Evolutionary conservation across 768 basidiomycete genomes (phyloP).

Genomic region (Mrakia gelida): DNA sequence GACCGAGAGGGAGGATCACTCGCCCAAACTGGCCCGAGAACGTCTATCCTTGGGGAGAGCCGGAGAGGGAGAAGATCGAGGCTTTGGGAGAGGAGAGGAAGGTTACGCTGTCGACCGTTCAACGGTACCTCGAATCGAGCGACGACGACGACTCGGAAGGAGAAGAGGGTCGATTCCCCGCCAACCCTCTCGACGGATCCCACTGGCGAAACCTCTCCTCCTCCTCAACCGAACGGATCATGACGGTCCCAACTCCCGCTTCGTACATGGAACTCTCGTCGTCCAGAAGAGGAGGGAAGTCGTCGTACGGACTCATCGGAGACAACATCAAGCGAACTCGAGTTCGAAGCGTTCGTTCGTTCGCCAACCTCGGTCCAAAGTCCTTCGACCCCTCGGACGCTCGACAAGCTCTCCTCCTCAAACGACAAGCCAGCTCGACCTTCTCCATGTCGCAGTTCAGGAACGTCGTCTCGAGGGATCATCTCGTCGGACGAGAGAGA

Average conservation of each 20-base stretch:
- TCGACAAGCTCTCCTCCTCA: constrained; percentile 25
- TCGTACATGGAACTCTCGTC: constrained; percentile 3
- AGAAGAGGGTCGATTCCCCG: neutral
- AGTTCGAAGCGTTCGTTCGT: constrained; percentile 8
- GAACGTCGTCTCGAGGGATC: constrained; percentile 3
- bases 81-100: neutral
- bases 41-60: constrained; percentile 21
- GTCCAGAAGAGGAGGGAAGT: constrained; percentile 16
- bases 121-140: constrained; percentile 24
- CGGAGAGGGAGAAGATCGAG: constrained; percentile 4
- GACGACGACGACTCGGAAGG: constrained; percentile 18
- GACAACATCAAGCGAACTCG: neutral
- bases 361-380: neutral
- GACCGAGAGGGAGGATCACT: neutral
- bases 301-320: constrained; percentile 4
- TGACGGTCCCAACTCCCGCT: neutral
- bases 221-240: neutral
- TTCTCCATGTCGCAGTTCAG: constrained; percentile 16
- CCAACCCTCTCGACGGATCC: constrained; percentile 5
- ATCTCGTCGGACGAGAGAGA: neutral
- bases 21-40: constrained; percentile 28
- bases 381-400: constrained; percentile 29
- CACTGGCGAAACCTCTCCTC: neutral
- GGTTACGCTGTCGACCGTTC: constrained; percentile 2
- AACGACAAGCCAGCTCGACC: constrained; percentile 11